Conservation (phyloP, 495 filamentous ascomycete genomes). For the Penicillium diatomitis region DNA sequence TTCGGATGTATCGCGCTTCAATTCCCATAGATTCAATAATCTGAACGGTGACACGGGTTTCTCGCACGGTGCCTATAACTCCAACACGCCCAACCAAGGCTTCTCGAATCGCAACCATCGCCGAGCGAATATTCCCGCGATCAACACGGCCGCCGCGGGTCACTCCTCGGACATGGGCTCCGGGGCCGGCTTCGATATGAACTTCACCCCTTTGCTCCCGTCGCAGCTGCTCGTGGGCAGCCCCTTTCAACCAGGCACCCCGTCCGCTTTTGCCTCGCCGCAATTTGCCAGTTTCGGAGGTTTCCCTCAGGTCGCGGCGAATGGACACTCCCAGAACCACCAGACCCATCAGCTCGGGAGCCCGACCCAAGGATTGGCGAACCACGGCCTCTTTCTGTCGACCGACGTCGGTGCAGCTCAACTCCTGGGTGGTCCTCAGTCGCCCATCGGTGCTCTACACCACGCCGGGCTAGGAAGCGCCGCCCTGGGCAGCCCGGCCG, state of each 20-base stretch:
- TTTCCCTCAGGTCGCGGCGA: slow-evolving; percentile 61
- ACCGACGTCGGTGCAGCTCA: slow-evolving; percentile 67
- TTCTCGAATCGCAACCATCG: slow-evolving; percentile 79
- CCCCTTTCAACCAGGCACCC: slow-evolving; percentile 92
- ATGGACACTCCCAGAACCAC: slow-evolving; percentile 47
- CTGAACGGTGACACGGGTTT: slow-evolving; percentile 71
- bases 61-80: slow-evolving; percentile 81
- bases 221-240: slow-evolving; percentile 91
- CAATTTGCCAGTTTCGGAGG: slow-evolving; percentile 78
- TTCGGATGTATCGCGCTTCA: slow-evolving; percentile 51
- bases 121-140: slow-evolving; percentile 77
- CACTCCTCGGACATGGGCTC: slow-evolving; percentile 71
- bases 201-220: slow-evolving; percentile 91
- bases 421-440: slow-evolving; percentile 70
- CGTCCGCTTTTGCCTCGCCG: slow-evolving; percentile 77
- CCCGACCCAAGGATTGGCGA: slow-evolving; percentile 55
- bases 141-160: slow-evolving; percentile 65
- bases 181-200: slow-evolving; percentile 90
- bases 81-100: slow-evolving; percentile 59
- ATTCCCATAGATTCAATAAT: slow-evolving; percentile 43
- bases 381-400: slow-evolving; percentile 68
- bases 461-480: slow-evolving; percentile 45
- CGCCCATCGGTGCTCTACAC: slow-evolving; percentile 64
- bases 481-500: slow-evolving; percentile 51
- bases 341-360: slow-evolving; percentile 47